These are phyloP conservation scores for Stentor roeselii DNA, from an alignment of 73 alveolate genomes.

Conservation along the genomic window DNA sequence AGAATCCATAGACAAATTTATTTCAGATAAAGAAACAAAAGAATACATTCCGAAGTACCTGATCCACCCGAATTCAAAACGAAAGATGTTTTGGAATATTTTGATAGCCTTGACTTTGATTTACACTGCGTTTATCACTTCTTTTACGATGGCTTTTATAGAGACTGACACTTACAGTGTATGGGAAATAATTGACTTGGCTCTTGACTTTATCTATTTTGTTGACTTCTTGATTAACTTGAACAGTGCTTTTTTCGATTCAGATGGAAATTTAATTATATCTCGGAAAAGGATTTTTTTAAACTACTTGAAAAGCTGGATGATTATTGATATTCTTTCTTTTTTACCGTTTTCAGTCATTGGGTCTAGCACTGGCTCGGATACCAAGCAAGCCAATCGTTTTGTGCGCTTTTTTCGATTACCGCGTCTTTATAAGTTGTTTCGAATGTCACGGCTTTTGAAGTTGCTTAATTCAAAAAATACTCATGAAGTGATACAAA, in stretches of 20 bases:
- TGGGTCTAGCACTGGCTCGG: no score
- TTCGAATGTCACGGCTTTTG: neutral
- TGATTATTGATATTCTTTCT: neutral
- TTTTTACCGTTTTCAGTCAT: neutral
- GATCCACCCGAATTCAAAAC: neutral
- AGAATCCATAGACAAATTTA: neutral
- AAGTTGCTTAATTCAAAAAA: neutral
- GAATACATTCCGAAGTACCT: neutral
- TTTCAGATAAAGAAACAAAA: neutral
- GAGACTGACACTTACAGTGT: neutral
- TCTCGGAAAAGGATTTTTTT: neutral
- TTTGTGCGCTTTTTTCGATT: neutral
- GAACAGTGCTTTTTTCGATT: neutral
- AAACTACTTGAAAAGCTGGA: neutral
- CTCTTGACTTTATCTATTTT: no score
- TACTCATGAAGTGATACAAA: neutral
- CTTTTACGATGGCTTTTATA: neutral
- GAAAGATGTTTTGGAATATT: neutral
- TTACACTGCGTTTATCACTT: neutral
- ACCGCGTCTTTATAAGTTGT: neutral
- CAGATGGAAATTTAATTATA: neutral
- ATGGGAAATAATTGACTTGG: neutral
- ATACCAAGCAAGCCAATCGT: neutral
- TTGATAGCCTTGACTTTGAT: neutral
- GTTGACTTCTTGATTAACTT: neutral